Evolutionary conservation across 352 stramenopile genomes (phyloP).

Genomic region (Globisporangium cystogenes): DNA sequence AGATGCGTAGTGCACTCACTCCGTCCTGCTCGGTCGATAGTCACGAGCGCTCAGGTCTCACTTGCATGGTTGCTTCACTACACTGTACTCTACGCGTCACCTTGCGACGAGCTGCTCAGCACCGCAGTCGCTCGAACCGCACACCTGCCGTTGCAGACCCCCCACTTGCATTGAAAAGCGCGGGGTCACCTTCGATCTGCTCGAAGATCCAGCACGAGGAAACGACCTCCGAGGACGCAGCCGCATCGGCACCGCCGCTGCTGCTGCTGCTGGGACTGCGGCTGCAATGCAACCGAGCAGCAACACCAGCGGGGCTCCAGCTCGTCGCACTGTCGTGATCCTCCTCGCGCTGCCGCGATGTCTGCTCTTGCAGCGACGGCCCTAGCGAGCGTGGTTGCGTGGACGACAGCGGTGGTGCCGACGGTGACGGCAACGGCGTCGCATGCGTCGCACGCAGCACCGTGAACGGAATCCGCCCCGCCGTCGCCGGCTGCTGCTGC

Average conservation of each 20-base stretch:
- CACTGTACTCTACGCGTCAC: too few species aligned
- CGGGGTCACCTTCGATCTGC: constrained; percentile 6
- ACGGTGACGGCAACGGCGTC: neutral
- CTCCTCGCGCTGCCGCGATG: neutral
- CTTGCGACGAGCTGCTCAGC: neutral
- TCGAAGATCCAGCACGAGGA: constrained; percentile 16
- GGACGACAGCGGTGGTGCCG: too few species aligned
- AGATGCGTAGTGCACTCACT: neutral
- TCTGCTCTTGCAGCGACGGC: neutral
- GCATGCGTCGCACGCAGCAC: neutral
- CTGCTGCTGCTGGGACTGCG: neutral
- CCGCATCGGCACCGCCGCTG: neutral
- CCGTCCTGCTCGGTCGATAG: neutral
- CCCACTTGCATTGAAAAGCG: neutral
- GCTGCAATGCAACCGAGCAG: neutral
- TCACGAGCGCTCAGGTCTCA: neutral
- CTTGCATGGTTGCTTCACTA: too few species aligned
- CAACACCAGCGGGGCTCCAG: neutral
- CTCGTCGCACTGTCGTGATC: neutral
- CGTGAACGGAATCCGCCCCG: constrained; percentile 2
- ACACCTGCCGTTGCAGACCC: constrained; percentile 2
- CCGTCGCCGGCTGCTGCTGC: neutral
- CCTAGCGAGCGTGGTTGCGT: too few species aligned
- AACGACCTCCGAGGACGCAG: neutral
- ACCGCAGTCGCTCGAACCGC: constrained; percentile 1